Evolutionary conservation across 257 asterid species (phyloP).

Genomic region (Schizonepeta tenuifolia): DNA sequence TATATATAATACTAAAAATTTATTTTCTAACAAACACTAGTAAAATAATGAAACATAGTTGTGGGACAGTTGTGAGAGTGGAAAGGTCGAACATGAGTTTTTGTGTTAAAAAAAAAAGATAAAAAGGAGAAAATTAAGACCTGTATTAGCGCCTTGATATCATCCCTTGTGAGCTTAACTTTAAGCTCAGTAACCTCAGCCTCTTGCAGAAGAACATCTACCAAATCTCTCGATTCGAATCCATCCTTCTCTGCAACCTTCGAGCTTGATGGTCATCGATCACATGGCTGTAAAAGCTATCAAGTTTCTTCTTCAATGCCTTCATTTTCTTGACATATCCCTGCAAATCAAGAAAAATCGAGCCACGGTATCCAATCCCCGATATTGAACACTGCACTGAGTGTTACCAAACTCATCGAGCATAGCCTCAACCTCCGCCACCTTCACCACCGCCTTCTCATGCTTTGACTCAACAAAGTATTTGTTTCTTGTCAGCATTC

Average conservation of each 20-base stretch:
- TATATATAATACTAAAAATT: no score
- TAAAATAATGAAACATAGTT: no score
- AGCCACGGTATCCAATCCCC: no score
- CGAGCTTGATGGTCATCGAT: constrained; percentile 17
- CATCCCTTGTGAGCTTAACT: not conserved
- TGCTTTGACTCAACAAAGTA: not conserved
- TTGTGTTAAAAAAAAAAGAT: no score
- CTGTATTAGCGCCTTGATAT: not conserved
- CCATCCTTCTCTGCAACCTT: not conserved
- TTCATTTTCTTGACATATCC: no score
- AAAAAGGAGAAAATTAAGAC: not conserved
- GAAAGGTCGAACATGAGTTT: not conserved
- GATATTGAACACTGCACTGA: no score
- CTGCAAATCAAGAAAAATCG: no score
- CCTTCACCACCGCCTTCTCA: not conserved
- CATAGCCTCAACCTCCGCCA: not conserved
- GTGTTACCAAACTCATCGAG: not conserved
- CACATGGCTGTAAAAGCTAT: constrained; percentile 3
- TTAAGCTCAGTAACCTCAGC: not conserved
- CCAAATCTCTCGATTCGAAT: not conserved
- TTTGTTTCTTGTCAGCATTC: not conserved
- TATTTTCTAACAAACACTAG: no score
- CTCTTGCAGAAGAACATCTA: not conserved
- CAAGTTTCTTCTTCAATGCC: no score
- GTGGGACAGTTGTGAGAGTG: no score